A percentile compares a stretch with the other conserved stretches of the same genome.
Evolutionary conservation across 2,329 filamentous ascomycete genomes (phyloP).

Genomic region (Fusarium metavorans): DNA sequence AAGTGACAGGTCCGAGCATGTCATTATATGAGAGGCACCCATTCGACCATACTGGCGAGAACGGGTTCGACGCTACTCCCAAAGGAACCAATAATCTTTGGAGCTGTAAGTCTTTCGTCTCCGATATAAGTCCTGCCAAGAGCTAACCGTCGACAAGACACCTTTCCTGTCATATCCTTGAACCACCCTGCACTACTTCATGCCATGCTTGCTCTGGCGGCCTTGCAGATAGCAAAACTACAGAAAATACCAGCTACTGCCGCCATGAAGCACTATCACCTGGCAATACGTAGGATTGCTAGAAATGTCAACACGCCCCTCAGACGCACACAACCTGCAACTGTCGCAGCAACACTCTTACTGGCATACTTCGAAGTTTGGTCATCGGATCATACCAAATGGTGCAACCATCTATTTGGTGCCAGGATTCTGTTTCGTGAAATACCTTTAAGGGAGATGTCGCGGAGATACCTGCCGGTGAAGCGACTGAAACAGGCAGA

Average conservation of each 20-base stretch:
- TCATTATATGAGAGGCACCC: conserved; percentile 90
- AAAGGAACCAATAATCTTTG: conserved; percentile 74
- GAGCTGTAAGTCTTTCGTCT: conserved; percentile 63
- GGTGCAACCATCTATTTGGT: conserved; percentile 92
- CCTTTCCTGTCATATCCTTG: conserved; percentile 84
- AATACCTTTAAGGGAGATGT: conserved; percentile 81
- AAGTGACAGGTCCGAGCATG: conserved; percentile 86
- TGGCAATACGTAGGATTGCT: conserved; percentile 82
- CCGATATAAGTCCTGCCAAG: background rate
- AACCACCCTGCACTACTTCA: conserved; percentile 89
- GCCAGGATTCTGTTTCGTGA: conserved; percentile 85
- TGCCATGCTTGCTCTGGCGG: conserved; percentile 88
- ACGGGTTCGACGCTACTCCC: conserved; percentile 70
- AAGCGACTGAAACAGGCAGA: conserved; percentile 57
- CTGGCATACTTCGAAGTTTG: conserved; percentile 95
- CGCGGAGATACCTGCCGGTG: conserved; percentile 75
- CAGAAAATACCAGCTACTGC: conserved; percentile 80
- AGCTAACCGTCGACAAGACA: conserved; percentile 64
- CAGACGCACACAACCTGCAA: conserved; percentile 80
- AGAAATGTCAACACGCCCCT: conserved; percentile 77
- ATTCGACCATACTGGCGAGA: conserved; percentile 72
- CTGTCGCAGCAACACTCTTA: conserved; percentile 87
- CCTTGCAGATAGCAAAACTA: conserved; percentile 87
- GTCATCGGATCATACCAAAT: conserved; percentile 93
- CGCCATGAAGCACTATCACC: conserved; percentile 92